Evolutionary conservation across 257 asterid genomes (phyloP).

Genomic region (Nicotiana sylvestris): DNA sequence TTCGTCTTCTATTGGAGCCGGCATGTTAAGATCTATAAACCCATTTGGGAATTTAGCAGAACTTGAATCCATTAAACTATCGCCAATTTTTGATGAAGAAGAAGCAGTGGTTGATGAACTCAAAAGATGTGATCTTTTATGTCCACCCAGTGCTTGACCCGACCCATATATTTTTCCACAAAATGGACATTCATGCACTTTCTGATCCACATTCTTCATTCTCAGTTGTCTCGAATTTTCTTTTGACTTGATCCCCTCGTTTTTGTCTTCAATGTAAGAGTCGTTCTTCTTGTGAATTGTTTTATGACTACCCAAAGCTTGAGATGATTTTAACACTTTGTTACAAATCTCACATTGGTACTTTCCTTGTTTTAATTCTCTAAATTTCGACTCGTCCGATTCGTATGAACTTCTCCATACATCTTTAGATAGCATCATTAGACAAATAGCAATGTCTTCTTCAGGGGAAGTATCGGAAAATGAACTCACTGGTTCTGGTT

Average conservation of each 20-base stretch:
- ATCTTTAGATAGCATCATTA: conserved; percentile 66
- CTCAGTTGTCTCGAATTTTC: background rate
- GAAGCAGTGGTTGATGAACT: conserved; percentile 15
- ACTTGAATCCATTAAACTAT: conserved; percentile 13
- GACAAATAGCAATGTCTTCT: conserved; percentile 56
- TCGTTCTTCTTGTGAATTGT: conserved; percentile 16
- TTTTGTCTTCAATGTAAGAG: background rate
- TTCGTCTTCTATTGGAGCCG: conserved; percentile 42
- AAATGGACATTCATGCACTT: conserved; percentile 45
- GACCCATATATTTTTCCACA: conserved; percentile 52
- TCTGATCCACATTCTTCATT: conserved; percentile 1
- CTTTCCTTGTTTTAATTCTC: background rate
- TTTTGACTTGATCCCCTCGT: background rate
- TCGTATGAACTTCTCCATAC: conserved; percentile 25
- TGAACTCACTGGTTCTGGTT: conserved; percentile 27
- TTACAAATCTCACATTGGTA: conserved; percentile 34
- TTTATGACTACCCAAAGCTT: conserved; percentile 49
- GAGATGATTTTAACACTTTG: conserved; percentile 36
- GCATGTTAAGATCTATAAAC: conserved; percentile 46
- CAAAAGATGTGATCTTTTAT: conserved; percentile 44
- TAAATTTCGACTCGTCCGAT: background rate
- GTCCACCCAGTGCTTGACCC: conserved; percentile 72
- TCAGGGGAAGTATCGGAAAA: conserved; percentile 36
- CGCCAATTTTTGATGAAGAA: conserved; percentile 1
- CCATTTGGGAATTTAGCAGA: conserved; percentile 18